Base-by-base conservation (phyloP, 108 stramenopile species). In the Halocafeteria seosinensis region DNA sequence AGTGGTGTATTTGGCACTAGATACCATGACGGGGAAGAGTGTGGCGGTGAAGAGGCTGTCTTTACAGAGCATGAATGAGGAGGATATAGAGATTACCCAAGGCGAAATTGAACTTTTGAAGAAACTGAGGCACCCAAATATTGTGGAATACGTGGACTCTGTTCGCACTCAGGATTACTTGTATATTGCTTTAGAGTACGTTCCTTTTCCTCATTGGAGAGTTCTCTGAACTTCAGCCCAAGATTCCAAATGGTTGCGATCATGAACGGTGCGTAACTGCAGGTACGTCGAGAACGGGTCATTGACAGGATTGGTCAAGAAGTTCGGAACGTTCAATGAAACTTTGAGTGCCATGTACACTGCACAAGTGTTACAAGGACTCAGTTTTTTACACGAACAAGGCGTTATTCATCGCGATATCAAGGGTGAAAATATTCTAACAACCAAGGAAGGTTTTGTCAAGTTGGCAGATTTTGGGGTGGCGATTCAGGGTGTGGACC, bases 341-440 rank as follows among this genome's bases (percentile, higher is more conserved):
- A 69, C 73, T 1, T 62, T 81, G 23, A 61, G 65, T 28, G 79
- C 79, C 29, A 73, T 78, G 26, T 80, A 80, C 73, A 74, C 78
- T 32, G 65, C 62, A 13, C 79, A 78, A 66, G 69, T 77, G 3
- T 62, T 81, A 21, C 63, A 38, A 28, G 80, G 80, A 1, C 78
- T 81, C 0, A 55, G 50, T 28, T 81, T 79, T 58, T 58, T 81
- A 29, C 80, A 81, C 67, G 80, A 72, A 23, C 80, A 79, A 25
- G 80, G 80, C 0, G 80, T 81, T 42, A 70, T 81, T 12, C 80
- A 81, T 50, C 66, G 80, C 24, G 80, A 81, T 58, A 77, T 81
- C 62, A 81, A 81, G 76, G 78, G 78, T 0, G 80, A 78, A 8
- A 81, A 81, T 60, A 78, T 81, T 50, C 71, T 81, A 38, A 77